These are phyloP conservation scores for Starmerella bombi DNA, from an alignment of 805 yeast species.

Conservation along the genomic window DNA sequence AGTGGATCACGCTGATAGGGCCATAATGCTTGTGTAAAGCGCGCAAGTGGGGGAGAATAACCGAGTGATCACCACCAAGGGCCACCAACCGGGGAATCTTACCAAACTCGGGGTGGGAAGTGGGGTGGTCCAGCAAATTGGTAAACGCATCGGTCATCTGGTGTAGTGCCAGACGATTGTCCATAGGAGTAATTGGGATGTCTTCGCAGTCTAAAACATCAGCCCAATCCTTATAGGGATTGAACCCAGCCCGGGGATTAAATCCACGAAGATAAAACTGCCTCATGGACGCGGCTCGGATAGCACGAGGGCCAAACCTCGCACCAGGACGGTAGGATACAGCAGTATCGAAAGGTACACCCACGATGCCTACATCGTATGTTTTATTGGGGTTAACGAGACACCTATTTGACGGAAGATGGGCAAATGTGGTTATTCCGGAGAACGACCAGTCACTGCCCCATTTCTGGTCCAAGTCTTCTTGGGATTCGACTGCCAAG, in stretches of 20 bases:
- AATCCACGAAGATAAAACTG: slow-evolving; percentile 58
- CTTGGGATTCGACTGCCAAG: slow-evolving; percentile 11
- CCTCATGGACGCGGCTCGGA: slow-evolving; percentile 33
- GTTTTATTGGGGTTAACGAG: slow-evolving; percentile 33
- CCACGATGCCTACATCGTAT: slow-evolving; percentile 61
- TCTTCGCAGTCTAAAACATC: slow-evolving; percentile 54
- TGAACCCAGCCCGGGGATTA: slow-evolving; percentile 49
- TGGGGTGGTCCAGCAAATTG: slow-evolving; percentile 34
- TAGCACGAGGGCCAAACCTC: slow-evolving; percentile 54
- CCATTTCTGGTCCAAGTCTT: slow-evolving; percentile 46
- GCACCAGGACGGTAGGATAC: slow-evolving; percentile 71
- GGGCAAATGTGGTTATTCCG: slow-evolving; percentile 48
- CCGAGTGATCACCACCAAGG: slow-evolving; percentile 75
- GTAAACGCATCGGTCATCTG: slow-evolving; percentile 49
- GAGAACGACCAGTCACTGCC: slow-evolving; percentile 54
- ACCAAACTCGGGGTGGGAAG: slow-evolving; percentile 19
- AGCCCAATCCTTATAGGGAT: slow-evolving; percentile 46
- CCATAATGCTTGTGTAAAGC: slow-evolving; percentile 51
- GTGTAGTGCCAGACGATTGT: slow-evolving; percentile 47
- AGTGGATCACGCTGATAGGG: slow-evolving; percentile 58
- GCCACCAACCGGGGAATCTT: slow-evolving; percentile 51
- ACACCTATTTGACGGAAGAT: slow-evolving; percentile 49
- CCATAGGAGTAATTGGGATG: slow-evolving; percentile 56
- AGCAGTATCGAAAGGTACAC: slow-evolving; percentile 78
- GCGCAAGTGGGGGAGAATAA: slow-evolving; percentile 58